Evolutionary conservation across 352 stramenopile species (phyloP), one percentile per base, ranked within the genome.

Genomic region (Globisporangium yorkense): DNA sequence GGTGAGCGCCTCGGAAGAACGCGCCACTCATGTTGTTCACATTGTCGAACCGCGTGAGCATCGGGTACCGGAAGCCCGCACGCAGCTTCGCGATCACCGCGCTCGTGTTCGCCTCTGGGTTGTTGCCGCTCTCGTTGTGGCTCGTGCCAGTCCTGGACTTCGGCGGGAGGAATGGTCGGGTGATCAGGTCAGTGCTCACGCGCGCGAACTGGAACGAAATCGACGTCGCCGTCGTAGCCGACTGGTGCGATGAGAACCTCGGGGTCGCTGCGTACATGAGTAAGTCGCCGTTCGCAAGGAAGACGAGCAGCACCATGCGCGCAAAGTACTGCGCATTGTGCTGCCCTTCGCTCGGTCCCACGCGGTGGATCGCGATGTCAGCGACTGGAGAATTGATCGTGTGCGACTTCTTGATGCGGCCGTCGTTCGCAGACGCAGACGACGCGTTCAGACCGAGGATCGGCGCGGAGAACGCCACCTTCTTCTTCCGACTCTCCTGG

Each of bases 1-100:
- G 85, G 51, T 92, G 82, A 0, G 81, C 79, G 5, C 85, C 85
- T 48, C 85, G 81, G 66, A 95, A 95, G 66, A 95, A 95, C 8
- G 75, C 72, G 4, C 85, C 85, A 43, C 84, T 93, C 71, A 89
- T 90, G 53, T 80, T 88, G 64, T 89, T 92, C 33, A 95, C 84
- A 43, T 93, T 92, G 54, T 82, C 49, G 46, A 93, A 95, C 18
- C 70, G 68, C 0, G 83, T 92, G 1, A 95, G 64, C 85, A 95
- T 95, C 20, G 85, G 83, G 61, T 95, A 95, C 18, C 85, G 81
- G 55, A 95, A 95, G 0, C 78, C 81, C 47, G 76, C 78, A 16
- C 80, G 77, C 9, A 94, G 77, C 45, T 91, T 92, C 5, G 77
- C 73, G 7, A 91, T 56, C 9, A 92, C 71, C 6, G 83, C 80